A percentile compares a stretch with the other conserved stretches of the same genome.
These are phyloP conservation scores for Zea luxurians DNA, from an alignment of 176 grass and related monocot genomes.

Conservation along the genomic window DNA sequence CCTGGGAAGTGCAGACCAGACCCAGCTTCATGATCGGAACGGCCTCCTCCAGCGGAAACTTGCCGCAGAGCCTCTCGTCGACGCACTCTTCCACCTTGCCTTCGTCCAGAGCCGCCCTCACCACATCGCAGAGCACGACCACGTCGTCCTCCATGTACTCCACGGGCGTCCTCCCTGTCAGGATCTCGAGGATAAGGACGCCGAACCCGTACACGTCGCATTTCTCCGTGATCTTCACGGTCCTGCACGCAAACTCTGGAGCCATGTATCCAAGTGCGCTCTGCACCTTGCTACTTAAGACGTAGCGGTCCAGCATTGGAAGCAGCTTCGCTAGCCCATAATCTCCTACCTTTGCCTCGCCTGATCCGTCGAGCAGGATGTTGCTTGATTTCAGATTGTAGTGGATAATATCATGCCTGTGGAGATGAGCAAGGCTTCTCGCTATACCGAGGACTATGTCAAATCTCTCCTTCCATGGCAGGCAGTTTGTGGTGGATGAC, in stretches of 20 bases:
- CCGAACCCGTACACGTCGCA: constrained; percentile 96
- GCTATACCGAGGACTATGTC: constrained; percentile 83
- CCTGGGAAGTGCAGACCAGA: constrained; percentile 91
- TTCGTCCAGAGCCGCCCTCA: constrained; percentile 85
- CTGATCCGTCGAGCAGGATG: constrained; percentile 76
- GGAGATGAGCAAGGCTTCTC: constrained; percentile 85
- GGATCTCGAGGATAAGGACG: constrained; percentile 77
- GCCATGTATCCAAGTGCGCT: constrained; percentile 97
- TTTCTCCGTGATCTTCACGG: constrained; percentile 95
- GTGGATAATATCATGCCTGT: constrained; percentile 80
- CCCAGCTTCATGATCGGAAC: constrained; percentile 89
- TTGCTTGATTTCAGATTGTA: constrained; percentile 99
- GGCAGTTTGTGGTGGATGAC: constrained; percentile 57
- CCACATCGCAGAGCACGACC: constrained; percentile 82
- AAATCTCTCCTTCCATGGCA: constrained; percentile 94
- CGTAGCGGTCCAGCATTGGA: constrained; percentile 91
- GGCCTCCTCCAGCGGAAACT: constrained; percentile 86
- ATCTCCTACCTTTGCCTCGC: constrained; percentile 86
- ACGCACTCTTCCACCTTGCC: constrained; percentile 87
- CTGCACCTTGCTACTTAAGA: constrained; percentile 96
- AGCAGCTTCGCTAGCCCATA: constrained; percentile 97
- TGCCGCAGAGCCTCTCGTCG: constrained; percentile 77
- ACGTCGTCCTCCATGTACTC: constrained; percentile 98
- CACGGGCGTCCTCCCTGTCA: constrained; percentile 82
- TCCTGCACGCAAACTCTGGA: constrained; percentile 92